These are phyloP conservation scores for Fusarium buxicola DNA, from an alignment of 2,329 filamentous ascomycete genomes.

Conservation along the genomic window DNA sequence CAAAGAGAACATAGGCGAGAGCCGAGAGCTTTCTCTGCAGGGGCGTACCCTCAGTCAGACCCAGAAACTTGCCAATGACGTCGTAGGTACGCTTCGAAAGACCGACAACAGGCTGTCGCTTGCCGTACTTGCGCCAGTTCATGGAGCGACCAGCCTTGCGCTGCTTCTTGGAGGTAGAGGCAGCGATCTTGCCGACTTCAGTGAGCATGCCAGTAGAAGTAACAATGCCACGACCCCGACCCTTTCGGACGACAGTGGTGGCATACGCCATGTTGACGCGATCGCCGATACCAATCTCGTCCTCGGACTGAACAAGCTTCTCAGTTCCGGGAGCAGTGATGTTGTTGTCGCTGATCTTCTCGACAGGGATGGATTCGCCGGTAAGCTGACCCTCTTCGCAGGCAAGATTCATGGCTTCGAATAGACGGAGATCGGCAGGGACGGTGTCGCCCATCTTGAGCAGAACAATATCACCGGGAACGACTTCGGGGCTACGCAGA, in stretches of 20 bases:
- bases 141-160: conserved; percentile 66
- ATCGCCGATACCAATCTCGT: conserved; percentile 74
- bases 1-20: conserved; percentile 81
- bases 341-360: conserved; percentile 69
- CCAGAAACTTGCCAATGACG: conserved; percentile 68
- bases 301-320: conserved; percentile 57
- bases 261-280: conserved; percentile 81
- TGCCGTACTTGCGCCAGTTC: conserved; percentile 66
- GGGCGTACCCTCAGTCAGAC: conserved; percentile 76
- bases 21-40: conserved; percentile 83
- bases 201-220: conserved; percentile 78
- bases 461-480: conserved; percentile 77
- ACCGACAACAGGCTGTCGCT: conserved; percentile 61
- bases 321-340: conserved; percentile 59
- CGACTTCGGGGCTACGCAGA: conserved; percentile 66
- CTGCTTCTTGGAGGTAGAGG: conserved; percentile 63
- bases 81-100: conserved; percentile 60
- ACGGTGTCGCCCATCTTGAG: conserved; percentile 80
- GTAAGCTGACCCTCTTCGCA: conserved; percentile 84
- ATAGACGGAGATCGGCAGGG: conserved; percentile 76
- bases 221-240: conserved; percentile 78
- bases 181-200: conserved; percentile 77
- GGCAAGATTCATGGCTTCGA: conserved; percentile 81
- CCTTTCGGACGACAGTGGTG: conserved; percentile 78
- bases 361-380: conserved; percentile 79